phyloP scores from a whole-genome alignment of 352 stramenopile species.

The Pythium apleroticum region DNA sequence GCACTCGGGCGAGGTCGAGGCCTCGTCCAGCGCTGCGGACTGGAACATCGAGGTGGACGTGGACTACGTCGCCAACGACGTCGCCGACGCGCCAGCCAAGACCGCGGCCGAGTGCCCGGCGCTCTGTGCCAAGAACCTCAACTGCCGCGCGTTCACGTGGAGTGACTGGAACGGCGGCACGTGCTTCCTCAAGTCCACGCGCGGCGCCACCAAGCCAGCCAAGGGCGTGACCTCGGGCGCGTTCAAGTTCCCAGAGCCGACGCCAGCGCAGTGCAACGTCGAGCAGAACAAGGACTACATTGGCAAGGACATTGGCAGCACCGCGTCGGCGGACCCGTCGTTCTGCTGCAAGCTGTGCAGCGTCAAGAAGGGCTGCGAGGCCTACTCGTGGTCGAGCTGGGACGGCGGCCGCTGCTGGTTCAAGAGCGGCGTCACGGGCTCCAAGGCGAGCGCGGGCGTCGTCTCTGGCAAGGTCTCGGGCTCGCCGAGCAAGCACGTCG shows the following conservation, averaged over 20 bases:
- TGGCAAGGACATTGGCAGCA: constrained; percentile 27
- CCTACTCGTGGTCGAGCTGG: neutral
- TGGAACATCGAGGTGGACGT: constrained; percentile 5
- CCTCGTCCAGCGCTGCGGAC: neutral
- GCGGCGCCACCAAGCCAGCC: neutral
- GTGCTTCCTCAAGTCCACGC: constrained; percentile 48
- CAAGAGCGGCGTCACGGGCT: neutral
- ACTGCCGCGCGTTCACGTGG: constrained; percentile 34
- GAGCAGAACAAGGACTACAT: constrained; percentile 15
- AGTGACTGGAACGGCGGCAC: constrained; percentile 47
- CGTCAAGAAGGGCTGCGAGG: neutral
- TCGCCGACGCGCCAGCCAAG: neutral
- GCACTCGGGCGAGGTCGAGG: neutral
- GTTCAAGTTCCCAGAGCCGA: neutral
- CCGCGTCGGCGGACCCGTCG: neutral
- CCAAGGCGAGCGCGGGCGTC: neutral
- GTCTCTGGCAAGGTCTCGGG: neutral
- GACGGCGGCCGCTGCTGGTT: neutral
- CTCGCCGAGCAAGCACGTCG: constrained; percentile 12
- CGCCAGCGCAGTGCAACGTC: neutral
- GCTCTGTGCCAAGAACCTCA: neutral
- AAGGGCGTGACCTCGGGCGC: constrained; percentile 1
- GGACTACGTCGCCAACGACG: constrained; percentile 10
- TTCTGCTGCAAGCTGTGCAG: neutral
- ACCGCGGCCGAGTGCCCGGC: neutral